Conservation (phyloP, 768 basidiomycete genomes). For the Cystofilobasidium bisporidii region DNA sequence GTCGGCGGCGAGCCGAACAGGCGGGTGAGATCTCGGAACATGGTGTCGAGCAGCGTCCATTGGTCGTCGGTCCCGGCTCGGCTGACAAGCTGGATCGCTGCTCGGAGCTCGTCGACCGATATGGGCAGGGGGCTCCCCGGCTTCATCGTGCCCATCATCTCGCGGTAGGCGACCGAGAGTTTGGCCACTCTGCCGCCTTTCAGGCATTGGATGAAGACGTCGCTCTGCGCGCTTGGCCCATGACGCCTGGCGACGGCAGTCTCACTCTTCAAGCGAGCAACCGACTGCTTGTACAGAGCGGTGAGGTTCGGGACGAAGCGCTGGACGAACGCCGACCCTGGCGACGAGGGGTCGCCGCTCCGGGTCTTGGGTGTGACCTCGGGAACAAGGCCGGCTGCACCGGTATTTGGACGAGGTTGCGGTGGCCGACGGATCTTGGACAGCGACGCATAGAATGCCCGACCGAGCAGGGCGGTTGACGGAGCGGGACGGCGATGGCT, state of each 20-base stretch:
- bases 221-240: neutral
- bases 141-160: neutral
- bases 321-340: neutral
- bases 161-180: neutral
- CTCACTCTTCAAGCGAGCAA: too few relatives aligned
- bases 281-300: neutral
- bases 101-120: constrained; percentile 12
- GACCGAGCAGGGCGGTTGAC: too few relatives aligned
- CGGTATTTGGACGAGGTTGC: neutral
- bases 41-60: constrained; percentile 16
- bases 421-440: too few relatives aligned
- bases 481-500: too few relatives aligned
- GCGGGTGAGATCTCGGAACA: constrained; percentile 7
- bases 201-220: neutral
- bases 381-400: neutral
- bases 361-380: constrained; percentile 1
- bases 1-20: constrained; percentile 9
- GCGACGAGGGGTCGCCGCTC: too few relatives aligned
- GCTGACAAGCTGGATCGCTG: constrained; percentile 13
- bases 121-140: neutral
- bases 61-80: constrained; percentile 1
- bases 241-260: neutral
- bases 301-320: neutral
- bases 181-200: neutral
- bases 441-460: too few relatives aligned